Evolutionary conservation across 1,139 yeast species (phyloP).

Genomic region (Lodderomyces elongisporus): DNA sequence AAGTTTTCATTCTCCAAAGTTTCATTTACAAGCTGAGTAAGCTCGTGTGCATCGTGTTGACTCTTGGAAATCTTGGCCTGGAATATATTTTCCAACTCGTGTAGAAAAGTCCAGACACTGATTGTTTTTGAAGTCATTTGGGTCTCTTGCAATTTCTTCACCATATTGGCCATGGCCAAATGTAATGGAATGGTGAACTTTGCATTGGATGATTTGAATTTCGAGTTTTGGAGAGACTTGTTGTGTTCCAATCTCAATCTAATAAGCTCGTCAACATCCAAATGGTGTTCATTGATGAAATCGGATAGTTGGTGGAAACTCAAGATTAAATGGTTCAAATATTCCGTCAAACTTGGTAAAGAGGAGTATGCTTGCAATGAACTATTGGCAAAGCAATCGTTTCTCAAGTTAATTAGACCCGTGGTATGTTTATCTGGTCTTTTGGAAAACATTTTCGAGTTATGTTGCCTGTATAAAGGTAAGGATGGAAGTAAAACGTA

Average conservation of each 20-base stretch:
- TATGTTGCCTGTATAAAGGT: constrained; percentile 2
- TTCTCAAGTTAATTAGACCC: constrained; percentile 74
- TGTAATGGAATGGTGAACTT: constrained; percentile 48
- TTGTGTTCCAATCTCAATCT: constrained; percentile 10
- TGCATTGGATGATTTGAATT: constrained; percentile 22
- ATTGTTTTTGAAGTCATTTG: constrained; percentile 49
- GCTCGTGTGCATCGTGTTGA: constrained; percentile 95
- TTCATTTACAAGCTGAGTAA: constrained; percentile 74
- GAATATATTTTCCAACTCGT: constrained; percentile 70
- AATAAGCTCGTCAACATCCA: constrained; percentile 20
- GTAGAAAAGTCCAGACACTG: constrained; percentile 76
- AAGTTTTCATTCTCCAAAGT: constrained; percentile 67
- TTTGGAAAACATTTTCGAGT: constrained; percentile 37
- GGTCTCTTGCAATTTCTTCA: constrained; percentile 61
- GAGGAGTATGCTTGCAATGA: constrained; percentile 81
- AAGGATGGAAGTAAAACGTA: constrained; percentile 25
- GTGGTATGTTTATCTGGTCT: constrained; percentile 76
- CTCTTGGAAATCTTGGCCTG: constrained; percentile 69
- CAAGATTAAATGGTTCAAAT: constrained; percentile 45
- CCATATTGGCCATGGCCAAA: constrained; percentile 48
- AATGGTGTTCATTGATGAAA: constrained; percentile 20
- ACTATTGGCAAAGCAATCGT: constrained; percentile 93
- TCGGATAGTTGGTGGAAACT: constrained; percentile 24
- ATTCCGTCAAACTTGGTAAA: constrained; percentile 56
- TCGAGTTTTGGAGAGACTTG: constrained; percentile 18